Evolutionary conservation across 2,329 filamentous ascomycete genomes (phyloP), one percentile per base, ranked within the genome.

Genomic region (Xylariaceae sp.): DNA sequence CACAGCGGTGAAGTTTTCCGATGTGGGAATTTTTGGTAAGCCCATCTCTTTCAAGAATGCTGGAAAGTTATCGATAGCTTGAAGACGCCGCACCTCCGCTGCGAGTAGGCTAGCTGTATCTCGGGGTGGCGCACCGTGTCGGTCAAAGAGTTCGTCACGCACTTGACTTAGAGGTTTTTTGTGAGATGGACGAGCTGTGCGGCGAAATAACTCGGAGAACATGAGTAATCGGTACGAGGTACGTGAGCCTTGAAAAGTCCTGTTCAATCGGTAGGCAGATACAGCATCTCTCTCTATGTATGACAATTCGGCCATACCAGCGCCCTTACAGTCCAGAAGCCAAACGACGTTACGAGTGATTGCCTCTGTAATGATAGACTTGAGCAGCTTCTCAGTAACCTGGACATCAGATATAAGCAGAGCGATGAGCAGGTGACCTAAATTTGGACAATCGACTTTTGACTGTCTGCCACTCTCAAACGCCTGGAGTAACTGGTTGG

Each of bases 141-240:
- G 69, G 6, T 70, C 65, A 62, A 80, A 81, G 3, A 80, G 72
- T 36, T 72, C 71, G 30, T 80, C 73, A 43, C 74, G 71, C 24
- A 80, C 64, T 41, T 74, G 55, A 3, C 40, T 42, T 3, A 80
- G 67, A 1, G 72, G 59, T 26, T 70, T 72, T 6, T 62, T 62
- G 2, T 67, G 62, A 15, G 59, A 67, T 0, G 71, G 70, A 2
- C 77, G 72, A 3, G 75, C 77, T 0, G 72, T 75, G 41, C 67
- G 72, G 8, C 74, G 74, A 65, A 81, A 81, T 11, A 81, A 69
- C 50, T 78, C 77, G 8, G 75, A 73, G 66, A 82, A 80, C 78
- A 81, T 81, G 21, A 81, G 70, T 3, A 81, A 72, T 2, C 77
- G 73, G 61, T 81, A 81, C 0, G 76, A 78, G 1, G 76, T 79